phyloP scores from a whole-genome alignment of 208 protist genomes.

The Trichomonas gallinae region DNA sequence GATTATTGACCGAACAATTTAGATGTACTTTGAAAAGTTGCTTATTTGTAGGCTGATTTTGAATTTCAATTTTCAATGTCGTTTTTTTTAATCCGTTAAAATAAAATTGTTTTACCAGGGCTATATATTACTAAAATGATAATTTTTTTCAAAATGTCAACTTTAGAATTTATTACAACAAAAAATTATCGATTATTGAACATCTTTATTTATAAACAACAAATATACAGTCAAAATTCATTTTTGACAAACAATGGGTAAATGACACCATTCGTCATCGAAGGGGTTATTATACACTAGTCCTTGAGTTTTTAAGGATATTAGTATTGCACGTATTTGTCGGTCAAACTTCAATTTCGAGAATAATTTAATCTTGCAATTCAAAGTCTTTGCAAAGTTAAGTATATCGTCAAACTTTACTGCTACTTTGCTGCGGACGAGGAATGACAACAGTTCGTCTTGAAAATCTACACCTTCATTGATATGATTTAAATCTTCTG shows the following conservation, averaged over 20 bases:
- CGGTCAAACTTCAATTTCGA: background rate
- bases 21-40: too few species aligned
- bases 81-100: too few species aligned
- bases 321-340: background rate
- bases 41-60: too few species aligned
- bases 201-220: too few species aligned
- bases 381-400: background rate
- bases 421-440: background rate
- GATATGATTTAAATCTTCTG: background rate
- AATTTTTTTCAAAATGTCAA: too few species aligned
- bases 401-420: background rate
- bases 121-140: too few species aligned
- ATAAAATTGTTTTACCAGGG: too few species aligned
- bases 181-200: too few species aligned
- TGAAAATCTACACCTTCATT: background rate
- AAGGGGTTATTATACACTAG: background rate
- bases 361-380: background rate
- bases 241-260: background rate
- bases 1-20: too few species aligned
- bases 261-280: background rate
- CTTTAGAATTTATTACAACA: too few species aligned
- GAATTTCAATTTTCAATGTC: too few species aligned
- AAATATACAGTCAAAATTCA: too few species aligned
- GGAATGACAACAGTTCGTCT: background rate
- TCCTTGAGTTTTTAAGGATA: background rate